Percentiles rank a stretch among this genome's conserved stretches.
Conservation (phyloP, 176 grass and related monocot species). For the Bolboschoenus planiculmis region DNA sequence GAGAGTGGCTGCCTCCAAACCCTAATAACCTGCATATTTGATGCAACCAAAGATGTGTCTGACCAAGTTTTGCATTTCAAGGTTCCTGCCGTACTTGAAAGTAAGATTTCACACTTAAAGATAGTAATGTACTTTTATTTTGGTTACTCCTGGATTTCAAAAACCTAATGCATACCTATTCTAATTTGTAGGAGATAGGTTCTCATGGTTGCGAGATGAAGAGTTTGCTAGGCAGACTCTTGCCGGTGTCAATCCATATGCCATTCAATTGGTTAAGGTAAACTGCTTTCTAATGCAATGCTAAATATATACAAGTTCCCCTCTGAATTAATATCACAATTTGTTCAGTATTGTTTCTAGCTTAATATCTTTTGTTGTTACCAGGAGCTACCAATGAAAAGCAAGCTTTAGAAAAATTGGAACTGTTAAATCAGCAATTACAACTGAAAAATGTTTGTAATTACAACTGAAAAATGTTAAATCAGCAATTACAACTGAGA, state of each 20-base stretch:
- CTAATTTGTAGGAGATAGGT: conserved; percentile 69
- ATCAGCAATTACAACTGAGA: conserved; percentile 53
- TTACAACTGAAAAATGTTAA: too few species aligned
- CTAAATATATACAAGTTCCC: not conserved
- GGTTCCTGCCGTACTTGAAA: conserved; percentile 37
- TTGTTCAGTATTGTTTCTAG: not conserved
- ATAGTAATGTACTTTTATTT: not conserved
- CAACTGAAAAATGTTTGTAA: too few species aligned
- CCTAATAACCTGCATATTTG: conserved; percentile 36
- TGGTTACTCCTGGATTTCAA: not conserved
- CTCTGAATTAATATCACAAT: not conserved
- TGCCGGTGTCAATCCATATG: conserved; percentile 61
- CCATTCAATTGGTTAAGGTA: conserved; percentile 66
- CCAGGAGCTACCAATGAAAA: conserved; percentile 58
- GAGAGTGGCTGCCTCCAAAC: conserved; percentile 28
- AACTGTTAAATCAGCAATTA: conserved; percentile 48
- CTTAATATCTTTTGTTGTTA: not conserved
- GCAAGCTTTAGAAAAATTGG: conserved; percentile 63
- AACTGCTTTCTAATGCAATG: not conserved
- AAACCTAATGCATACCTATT: not conserved
- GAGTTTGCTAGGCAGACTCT: conserved; percentile 82
- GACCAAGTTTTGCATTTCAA: conserved; percentile 39
- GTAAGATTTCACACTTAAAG: conserved; percentile 22
- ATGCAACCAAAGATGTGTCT: conserved; percentile 26
- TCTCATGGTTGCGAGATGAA: conserved; percentile 67